Conservation (phyloP, 306 rosid species). For the Pterocarpus santalinus region DNA sequence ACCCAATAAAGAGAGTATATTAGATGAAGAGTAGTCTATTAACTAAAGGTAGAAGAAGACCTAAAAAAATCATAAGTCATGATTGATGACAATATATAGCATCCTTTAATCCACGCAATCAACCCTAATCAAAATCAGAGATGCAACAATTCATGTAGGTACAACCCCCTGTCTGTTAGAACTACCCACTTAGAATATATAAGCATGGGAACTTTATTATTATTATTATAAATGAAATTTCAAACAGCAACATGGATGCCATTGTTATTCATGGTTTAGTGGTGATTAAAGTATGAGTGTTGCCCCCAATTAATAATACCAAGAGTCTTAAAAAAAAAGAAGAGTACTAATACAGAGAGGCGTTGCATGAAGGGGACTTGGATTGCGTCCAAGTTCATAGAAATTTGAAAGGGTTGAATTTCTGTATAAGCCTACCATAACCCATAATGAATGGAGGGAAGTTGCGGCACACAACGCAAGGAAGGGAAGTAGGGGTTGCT, state of each 20-base stretch:
- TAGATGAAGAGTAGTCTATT: no score
- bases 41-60: no score
- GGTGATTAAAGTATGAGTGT: background rate
- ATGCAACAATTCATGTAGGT: background rate
- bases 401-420: slow-evolving; percentile 43
- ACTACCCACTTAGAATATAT: no score
- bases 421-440: background rate
- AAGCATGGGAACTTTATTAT: background rate
- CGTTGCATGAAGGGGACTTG: background rate
- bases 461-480: background rate
- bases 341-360: background rate
- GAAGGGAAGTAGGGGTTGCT: background rate
- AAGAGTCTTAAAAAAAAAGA: background rate
- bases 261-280: background rate
- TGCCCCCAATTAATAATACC: background rate
- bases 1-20: no score
- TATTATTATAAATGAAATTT: no score
- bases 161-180: no score
- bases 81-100: no score
- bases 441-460: background rate
- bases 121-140: no score
- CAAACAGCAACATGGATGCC: background rate
- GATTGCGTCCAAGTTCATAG: slow-evolving; percentile 50
- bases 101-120: no score
- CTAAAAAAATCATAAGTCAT: no score